Conservation (phyloP, 139 green algal species). For the Bryopsis sp. region DNA sequence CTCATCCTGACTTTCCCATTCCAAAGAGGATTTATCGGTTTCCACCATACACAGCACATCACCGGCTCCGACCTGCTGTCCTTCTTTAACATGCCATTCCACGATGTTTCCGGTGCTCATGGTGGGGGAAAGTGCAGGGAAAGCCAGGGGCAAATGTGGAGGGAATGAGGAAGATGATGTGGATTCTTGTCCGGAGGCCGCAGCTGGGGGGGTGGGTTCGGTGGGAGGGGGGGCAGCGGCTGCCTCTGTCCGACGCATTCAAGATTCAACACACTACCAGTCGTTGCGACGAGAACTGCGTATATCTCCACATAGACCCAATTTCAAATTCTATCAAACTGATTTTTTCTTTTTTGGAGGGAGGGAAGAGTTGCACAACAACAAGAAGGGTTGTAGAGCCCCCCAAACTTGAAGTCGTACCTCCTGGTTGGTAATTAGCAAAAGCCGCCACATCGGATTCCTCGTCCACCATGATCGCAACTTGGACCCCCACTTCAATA, state of each 20-base stretch:
- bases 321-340: not conserved
- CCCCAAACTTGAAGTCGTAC: not conserved
- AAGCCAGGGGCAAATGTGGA: constrained; percentile 55
- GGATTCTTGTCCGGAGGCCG: not conserved
- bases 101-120: constrained; percentile 90
- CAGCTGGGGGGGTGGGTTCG: not conserved
- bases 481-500: constrained; percentile 40
- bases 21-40: constrained; percentile 93
- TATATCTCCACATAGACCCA: too few relatives aligned
- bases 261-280: too few relatives aligned
- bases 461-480: constrained; percentile 75
- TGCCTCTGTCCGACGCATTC: too few relatives aligned
- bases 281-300: too few relatives aligned
- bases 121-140: constrained; percentile 89
- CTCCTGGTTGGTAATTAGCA: constrained; percentile 36
- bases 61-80: constrained; percentile 61
- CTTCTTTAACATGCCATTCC: constrained; percentile 83
- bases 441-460: constrained; percentile 62
- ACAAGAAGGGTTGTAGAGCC: not conserved
- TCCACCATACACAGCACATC: constrained; percentile 92
- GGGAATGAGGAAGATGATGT: constrained; percentile 23
- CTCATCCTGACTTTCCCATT: constrained; percentile 89
- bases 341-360: not conserved
- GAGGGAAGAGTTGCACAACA: not conserved
- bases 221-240: constrained; percentile 5